Base-by-base conservation (phyloP, 257 asterid species). In the Solanum chiquidenum region DNA sequence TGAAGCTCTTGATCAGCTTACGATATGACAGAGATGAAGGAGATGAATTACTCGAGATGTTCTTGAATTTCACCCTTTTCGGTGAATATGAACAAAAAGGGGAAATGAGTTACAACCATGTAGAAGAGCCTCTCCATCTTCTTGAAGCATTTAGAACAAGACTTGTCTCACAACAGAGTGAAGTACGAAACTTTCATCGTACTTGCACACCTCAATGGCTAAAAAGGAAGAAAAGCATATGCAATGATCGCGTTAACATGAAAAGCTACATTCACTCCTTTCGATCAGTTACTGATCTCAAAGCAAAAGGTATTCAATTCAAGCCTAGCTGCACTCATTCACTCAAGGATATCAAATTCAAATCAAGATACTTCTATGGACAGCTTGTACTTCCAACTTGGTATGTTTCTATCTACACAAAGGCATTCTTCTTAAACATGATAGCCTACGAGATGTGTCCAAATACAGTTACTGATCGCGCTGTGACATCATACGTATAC, bases 381-480 rank as follows among this genome's bases (percentile, higher is more conserved):
- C 84, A 79, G 8, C 64, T 79, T 40, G 84, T 42, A 44, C 84
- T 79, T 79, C 84, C 84, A 79, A 79, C 64, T 0, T 79, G 84
- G 84, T 79, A 79, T 44, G 84, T 79, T 79, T 79, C 84, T 42
- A 79, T 79, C 25, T 79, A 79, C 60, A 79, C 84, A 14, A 79
- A 79, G 64, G 84, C 84, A 27, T 79, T 79, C 46, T 84, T 90
- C 69, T 60, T 86, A 12, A 90, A 91, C 84, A 38, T 86, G 71
- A 89, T 92, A 7, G 93, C 93, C 1, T 88, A 88, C 6, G 94
- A 92, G 58, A 75, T 88, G 82, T 88, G 90, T 25, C 91, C 91
- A 1, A 89, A 83, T 20, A 86, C 77, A 5, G 25, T 7, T 0
- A 71, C 86, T 7, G 85, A 87, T 9, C 33, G 42, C 3, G 86